Percentiles rank a stretch among this genome's conserved stretches.
Evolutionary conservation across 768 basidiomycete genomes (phyloP).

Genomic region (Amanita brunnescens): DNA sequence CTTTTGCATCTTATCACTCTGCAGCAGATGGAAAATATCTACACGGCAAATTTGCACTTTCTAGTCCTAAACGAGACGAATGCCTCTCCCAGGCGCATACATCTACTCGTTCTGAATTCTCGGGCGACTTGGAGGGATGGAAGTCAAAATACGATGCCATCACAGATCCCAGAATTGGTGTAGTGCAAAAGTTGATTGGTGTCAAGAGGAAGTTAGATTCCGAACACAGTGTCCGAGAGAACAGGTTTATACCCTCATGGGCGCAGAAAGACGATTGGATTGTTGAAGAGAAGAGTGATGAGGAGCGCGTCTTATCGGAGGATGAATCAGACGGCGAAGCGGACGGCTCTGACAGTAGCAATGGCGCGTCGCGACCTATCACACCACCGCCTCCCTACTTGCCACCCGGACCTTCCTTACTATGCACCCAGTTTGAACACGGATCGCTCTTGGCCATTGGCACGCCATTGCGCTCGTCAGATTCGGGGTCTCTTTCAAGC

Average conservation of each 20-base stretch:
- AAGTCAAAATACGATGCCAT: slow-evolving; percentile 42
- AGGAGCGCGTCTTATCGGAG: slow-evolving; percentile 13
- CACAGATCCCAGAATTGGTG: slow-evolving; percentile 66
- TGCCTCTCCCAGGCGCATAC: slow-evolving; percentile 24
- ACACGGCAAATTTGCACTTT: slow-evolving; percentile 63
- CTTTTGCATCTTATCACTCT: slow-evolving; percentile 57
- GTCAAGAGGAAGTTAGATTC: slow-evolving; percentile 52
- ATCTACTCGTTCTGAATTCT: slow-evolving; percentile 10
- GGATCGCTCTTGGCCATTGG: slow-evolving; percentile 51
- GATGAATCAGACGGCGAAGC: slow-evolving; percentile 22
- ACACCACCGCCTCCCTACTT: slow-evolving; percentile 69
- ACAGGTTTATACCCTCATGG: slow-evolving; percentile 33
- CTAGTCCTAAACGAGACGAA: slow-evolving; percentile 51
- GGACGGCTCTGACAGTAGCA: slow-evolving; percentile 27
- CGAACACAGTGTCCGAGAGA: slow-evolving; percentile 26
- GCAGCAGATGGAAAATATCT: slow-evolving; percentile 66
- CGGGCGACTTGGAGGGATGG: slow-evolving; percentile 32
- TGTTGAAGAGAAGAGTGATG: slow-evolving; percentile 7
- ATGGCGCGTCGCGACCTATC: slow-evolving; percentile 42
- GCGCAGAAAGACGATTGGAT: slow-evolving; percentile 40
- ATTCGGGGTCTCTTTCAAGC: slow-evolving; percentile 18
- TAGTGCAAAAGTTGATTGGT: slow-evolving; percentile 60
- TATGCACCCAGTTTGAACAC: slow-evolving; percentile 65
- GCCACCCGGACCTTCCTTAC: slow-evolving; percentile 58
- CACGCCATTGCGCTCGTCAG: slow-evolving; percentile 44